Conservation (phyloP, 495 filamentous ascomycete genomes). For the Xylaria flabelliformis region DNA sequence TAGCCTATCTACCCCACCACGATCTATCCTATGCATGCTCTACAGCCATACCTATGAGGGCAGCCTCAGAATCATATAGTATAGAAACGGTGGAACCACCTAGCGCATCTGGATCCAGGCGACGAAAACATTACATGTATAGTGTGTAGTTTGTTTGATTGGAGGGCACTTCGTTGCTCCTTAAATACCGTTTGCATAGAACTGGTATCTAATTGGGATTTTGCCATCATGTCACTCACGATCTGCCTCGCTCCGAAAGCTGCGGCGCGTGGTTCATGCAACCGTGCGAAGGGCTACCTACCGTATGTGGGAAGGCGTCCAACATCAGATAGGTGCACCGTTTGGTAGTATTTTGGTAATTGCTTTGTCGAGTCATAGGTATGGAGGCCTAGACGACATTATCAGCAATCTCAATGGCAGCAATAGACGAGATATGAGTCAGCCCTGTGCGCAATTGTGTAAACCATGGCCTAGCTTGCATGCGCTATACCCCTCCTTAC, state of each 20-base stretch:
- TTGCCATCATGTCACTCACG: constrained; percentile 7
- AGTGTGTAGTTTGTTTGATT: not conserved
- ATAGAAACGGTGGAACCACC: not conserved
- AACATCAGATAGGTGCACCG: not conserved
- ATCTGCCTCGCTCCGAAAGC: not conserved
- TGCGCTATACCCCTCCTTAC: not conserved
- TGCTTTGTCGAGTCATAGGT: constrained; percentile 2
- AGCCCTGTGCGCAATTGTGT: constrained; percentile 13
- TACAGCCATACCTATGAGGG: not conserved
- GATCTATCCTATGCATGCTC: constrained; percentile 2
- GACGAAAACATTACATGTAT: constrained; percentile 3
- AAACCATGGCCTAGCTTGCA: not conserved
- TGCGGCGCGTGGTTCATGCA: constrained; percentile 8
- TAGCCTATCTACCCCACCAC: not conserved
- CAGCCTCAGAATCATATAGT: not conserved
- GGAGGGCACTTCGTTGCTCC: not conserved
- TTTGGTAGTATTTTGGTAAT: not conserved
- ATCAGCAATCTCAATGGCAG: not conserved
- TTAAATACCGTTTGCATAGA: not conserved
- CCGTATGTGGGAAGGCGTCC: not conserved
- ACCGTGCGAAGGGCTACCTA: not conserved
- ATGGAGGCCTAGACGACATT: not conserved
- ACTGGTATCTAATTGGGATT: not conserved
- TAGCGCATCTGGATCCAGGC: not conserved
- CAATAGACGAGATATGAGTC: constrained; percentile 10